Conservation (phyloP, 192 early-diverging fungal species). For the Chytriomyces sp. region DNA sequence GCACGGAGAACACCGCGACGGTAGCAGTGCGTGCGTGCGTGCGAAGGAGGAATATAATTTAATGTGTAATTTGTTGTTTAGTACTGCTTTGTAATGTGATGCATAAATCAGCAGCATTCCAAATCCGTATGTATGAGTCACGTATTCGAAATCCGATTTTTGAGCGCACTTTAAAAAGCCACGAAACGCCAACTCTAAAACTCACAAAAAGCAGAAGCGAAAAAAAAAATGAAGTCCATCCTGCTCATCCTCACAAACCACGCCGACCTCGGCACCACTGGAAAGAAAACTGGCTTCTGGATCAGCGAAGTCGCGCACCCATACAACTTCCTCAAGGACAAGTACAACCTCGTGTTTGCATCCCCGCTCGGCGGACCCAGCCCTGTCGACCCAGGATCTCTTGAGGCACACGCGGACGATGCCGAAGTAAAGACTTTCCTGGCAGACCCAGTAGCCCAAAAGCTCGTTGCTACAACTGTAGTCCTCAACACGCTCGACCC, state of each 20-base stretch:
- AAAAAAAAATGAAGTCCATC: constrained; percentile 41
- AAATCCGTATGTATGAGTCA: no score
- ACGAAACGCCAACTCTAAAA: no score
- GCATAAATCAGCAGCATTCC: no score
- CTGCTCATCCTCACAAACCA: constrained; percentile 48
- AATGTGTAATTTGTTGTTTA: no score
- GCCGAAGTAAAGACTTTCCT: constrained; percentile 43
- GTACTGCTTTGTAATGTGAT: no score
- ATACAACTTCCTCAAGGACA: constrained; percentile 44
- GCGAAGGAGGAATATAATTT: no score
- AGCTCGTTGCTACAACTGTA: constrained; percentile 51
- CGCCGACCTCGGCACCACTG: constrained; percentile 41
- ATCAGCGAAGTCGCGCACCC: constrained; percentile 62
- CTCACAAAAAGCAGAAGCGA: not conserved
- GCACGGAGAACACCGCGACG: no score
- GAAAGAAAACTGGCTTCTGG: constrained; percentile 36
- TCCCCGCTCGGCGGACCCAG: constrained; percentile 63
- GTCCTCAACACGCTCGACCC: constrained; percentile 43
- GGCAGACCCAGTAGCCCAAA: constrained; percentile 36
- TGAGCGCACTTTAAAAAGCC: no score
- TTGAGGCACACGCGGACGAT: constrained; percentile 57
- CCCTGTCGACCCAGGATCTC: constrained; percentile 55
- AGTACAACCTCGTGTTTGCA: constrained; percentile 60
- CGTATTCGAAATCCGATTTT: no score
- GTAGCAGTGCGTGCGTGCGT: no score